Percentiles rank a stretch among this genome's conserved stretches.
phyloP scores from a whole-genome alignment of 2,329 filamentous ascomycete genomes.

The Scolecobasidium constrictum region DNA sequence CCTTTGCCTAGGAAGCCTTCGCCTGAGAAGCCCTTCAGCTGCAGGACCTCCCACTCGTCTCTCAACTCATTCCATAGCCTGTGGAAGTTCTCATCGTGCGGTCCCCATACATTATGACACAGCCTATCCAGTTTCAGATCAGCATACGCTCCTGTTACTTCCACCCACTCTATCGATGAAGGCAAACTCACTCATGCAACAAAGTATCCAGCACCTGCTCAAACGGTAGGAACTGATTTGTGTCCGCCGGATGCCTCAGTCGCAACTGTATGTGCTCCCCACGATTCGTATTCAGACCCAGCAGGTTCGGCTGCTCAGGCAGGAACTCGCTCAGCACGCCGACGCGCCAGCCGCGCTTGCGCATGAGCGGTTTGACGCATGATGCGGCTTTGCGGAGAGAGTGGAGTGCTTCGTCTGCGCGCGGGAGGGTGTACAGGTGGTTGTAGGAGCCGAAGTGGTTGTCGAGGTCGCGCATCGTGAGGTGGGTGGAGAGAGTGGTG shows the following conservation, averaged over 20 bases:
- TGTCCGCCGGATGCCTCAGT: conserved; percentile 64
- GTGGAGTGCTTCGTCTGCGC: conserved; percentile 35
- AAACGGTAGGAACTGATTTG: conserved; percentile 64
- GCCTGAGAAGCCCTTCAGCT: conserved; percentile 77
- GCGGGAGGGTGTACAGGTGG: conserved; percentile 34
- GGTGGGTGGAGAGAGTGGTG: background rate
- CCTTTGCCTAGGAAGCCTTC: conserved; percentile 77
- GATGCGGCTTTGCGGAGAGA: conserved; percentile 73
- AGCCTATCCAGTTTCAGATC: conserved; percentile 33
- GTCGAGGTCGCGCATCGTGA: conserved; percentile 26
- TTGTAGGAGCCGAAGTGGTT: conserved; percentile 39
- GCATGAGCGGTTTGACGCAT: conserved; percentile 90
- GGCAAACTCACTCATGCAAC: conserved; percentile 60
- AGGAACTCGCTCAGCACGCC: conserved; percentile 75
- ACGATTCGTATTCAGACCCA: conserved; percentile 69
- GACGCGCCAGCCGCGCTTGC: conserved; percentile 72
- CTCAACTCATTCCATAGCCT: conserved; percentile 81
- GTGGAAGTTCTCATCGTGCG: conserved; percentile 75
- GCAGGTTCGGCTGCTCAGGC: conserved; percentile 59
- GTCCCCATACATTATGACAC: conserved; percentile 74
- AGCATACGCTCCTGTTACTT: conserved; percentile 12
- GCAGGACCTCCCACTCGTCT: conserved; percentile 68
- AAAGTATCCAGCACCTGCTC: conserved; percentile 82
- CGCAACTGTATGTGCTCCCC: conserved; percentile 75
- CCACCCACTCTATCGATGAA: background rate